phyloP scores from a whole-genome alignment of 2,329 filamentous ascomycete genomes.

The Tothia fuscella region DNA sequence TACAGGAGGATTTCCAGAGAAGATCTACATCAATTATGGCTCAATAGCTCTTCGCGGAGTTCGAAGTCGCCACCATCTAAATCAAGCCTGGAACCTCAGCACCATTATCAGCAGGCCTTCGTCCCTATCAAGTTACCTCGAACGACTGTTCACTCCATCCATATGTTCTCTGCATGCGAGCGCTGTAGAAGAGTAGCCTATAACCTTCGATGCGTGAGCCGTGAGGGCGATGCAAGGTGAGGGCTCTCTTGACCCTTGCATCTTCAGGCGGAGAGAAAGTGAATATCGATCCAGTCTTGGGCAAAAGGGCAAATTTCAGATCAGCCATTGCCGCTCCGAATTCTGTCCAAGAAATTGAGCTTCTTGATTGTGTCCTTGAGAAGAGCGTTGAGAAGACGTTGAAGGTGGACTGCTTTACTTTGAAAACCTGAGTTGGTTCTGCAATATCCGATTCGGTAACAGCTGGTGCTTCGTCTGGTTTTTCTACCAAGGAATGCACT shows the following conservation, averaged over 20 bases:
- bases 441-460: constrained; percentile 16
- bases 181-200: constrained; percentile 11
- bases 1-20: no score
- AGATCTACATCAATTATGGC: no score
- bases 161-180: constrained; percentile 13
- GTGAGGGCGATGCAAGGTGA: constrained; percentile 16
- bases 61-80: no score
- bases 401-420: constrained; percentile 28
- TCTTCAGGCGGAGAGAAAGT: constrained; percentile 13
- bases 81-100: no score
- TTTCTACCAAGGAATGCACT: no score
- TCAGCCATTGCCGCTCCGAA: constrained; percentile 15
- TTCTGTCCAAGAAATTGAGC: constrained; percentile 15
- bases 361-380: constrained; percentile 15
- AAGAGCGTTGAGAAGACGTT: constrained; percentile 27
- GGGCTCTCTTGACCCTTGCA: constrained; percentile 1
- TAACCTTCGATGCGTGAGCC: constrained; percentile 13
- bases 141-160: constrained; percentile 14
- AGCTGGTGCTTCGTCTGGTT: constrained; percentile 24
- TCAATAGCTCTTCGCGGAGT: no score
- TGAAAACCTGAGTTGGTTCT: constrained; percentile 15
- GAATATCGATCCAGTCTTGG: constrained; percentile 14
- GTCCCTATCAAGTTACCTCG: no score
- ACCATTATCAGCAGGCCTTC: no score
- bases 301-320: constrained; percentile 13